Base-by-base conservation (phyloP, 768 basidiomycete genomes). In the Mycena chlorophos region DNA sequence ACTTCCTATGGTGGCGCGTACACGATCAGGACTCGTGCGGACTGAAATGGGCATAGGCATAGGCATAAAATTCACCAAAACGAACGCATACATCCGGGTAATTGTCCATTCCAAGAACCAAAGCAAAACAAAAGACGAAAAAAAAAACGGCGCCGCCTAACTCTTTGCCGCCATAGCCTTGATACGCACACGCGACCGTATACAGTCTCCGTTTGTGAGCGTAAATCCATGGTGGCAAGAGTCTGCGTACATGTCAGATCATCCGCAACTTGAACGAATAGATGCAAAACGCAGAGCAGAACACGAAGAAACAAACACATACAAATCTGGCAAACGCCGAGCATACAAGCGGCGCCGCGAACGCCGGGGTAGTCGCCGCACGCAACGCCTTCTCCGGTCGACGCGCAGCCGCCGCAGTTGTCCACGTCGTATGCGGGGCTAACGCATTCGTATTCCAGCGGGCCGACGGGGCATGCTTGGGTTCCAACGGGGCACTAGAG, bases 331-430 rank as follows among this genome's bases (percentile, higher is more conserved):
- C 64, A 65, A 8, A 51, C 26, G 8, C 64, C 64, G 5, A 42
- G 28, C 4, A 51, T 52, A 37, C 64, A 65, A 4, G 57, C 60
- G 1, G 60, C 56, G 13, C 59, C 49, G 17, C 60, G 54, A 0
- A 60, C 62, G 0, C 64, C 64, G 2, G 49, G 56, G 29, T 60
- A 51, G 43, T 52, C 53, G 2, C 59, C 62, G 23, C 64, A 65
- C 2, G 57, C 57, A 0, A 50, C 42, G 19, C 64, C 62, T 26
- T 61, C 43, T 4, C 64, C 64, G 0, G 56, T 55, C 3, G 58
- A 60, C 3, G 50, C 58, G 37, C 64, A 65, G 20, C 62, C 64
- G 14, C 64, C 64, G 19, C 64, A 65, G 22, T 65, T 65, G 43
- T 61, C 59, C 12, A 65, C 40, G 31, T 65, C 64, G 14, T 50